phyloP scores from a whole-genome alignment of 257 asterid species.

The Orobanche coerulescens region DNA sequence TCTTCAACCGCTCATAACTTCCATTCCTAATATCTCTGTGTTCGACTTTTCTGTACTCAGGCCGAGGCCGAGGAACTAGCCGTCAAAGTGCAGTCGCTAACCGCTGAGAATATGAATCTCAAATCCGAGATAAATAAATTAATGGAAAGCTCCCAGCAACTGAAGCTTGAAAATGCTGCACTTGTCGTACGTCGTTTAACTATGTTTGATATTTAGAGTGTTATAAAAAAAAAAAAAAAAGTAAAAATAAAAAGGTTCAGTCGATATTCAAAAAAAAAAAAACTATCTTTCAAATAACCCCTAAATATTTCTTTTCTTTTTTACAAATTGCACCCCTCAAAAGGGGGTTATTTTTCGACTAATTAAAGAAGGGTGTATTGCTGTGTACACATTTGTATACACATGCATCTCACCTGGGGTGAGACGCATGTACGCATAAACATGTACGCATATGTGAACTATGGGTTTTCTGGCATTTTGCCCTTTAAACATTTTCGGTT shows the following conservation, averaged over 20 bases:
- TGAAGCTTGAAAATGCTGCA: slow-evolving; percentile 66
- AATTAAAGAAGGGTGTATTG: no score
- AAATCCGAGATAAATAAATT: slow-evolving; percentile 61
- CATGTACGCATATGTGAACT: no score
- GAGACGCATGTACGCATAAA: no score
- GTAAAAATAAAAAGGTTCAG: not conserved
- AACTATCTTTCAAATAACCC: not conserved
- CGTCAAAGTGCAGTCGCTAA: slow-evolving; percentile 56
- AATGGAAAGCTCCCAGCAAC: slow-evolving; percentile 51
- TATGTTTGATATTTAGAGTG: not conserved
- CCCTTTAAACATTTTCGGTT: no score
- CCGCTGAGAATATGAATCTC: slow-evolving; percentile 60
- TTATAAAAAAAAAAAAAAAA: not conserved
- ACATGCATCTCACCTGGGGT: no score
- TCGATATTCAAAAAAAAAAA: not conserved
- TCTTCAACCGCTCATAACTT: no score
- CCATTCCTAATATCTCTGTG: not conserved
- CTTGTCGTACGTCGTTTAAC: slow-evolving; percentile 38
- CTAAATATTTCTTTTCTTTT: no score
- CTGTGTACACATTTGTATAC: no score
- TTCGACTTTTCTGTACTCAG: slow-evolving; percentile 26
- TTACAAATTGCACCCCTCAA: not conserved
- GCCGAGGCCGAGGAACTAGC: slow-evolving; percentile 92
- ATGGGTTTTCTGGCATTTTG: no score
- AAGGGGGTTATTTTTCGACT: no score